phyloP scores from a whole-genome alignment of 75 land plant genomes.

The Azolla pinnata region DNA sequence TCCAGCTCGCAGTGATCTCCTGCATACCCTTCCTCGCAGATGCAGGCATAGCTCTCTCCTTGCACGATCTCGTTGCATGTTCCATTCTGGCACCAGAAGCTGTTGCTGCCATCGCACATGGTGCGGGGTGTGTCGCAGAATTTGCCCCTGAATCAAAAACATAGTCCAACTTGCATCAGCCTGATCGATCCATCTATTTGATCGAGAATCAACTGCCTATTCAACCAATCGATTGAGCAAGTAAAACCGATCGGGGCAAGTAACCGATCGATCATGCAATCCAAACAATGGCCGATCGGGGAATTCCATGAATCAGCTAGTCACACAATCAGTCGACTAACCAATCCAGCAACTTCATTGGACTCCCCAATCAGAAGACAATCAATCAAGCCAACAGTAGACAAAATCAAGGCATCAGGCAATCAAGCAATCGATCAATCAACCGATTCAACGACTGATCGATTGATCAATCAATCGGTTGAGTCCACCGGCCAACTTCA shows the following conservation, averaged over 20 bases:
- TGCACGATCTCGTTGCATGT: slow-evolving; percentile 30
- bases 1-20: slow-evolving; percentile 37
- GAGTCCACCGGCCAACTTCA: too few relatives aligned
- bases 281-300: background rate
- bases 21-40: slow-evolving; percentile 25
- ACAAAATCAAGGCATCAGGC: too few relatives aligned
- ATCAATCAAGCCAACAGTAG: too few relatives aligned
- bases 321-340: background rate
- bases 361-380: too few relatives aligned
- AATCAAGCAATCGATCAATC: too few relatives aligned
- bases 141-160: slow-evolving; percentile 22
- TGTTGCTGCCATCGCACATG: slow-evolving; percentile 32
- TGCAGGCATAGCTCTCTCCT: slow-evolving; percentile 38
- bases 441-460: too few relatives aligned
- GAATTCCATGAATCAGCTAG: background rate
- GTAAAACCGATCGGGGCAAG: background rate
- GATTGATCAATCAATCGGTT: too few relatives aligned
- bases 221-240: background rate
- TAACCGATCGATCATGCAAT: too few relatives aligned
- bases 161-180: background rate
- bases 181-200: background rate
- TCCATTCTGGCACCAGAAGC: slow-evolving; percentile 43
- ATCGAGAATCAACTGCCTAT: background rate
- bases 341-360: too few relatives aligned
- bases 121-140: slow-evolving; percentile 30